These are phyloP conservation scores for Alternaria consortialis DNA, from an alignment of 2,329 filamentous ascomycete species.

Conservation along the genomic window DNA sequence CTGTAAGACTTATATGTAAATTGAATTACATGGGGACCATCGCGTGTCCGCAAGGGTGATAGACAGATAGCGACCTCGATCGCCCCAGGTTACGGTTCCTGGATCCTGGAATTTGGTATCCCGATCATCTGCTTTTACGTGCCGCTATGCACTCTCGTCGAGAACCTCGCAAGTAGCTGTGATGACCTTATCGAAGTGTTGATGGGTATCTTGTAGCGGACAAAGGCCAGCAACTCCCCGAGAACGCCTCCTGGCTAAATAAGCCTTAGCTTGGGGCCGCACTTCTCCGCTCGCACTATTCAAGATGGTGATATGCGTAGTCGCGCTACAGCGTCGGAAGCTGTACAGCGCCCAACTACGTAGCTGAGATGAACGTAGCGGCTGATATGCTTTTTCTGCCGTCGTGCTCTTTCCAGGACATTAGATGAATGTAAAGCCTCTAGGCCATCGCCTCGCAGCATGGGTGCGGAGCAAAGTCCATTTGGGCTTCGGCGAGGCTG, in stretches of 20 bases:
- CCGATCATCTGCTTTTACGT: neutral
- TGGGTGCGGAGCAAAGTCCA: neutral
- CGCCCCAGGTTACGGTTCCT: neutral
- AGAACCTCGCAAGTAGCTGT: neutral
- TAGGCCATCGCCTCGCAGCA: neutral
- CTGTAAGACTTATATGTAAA: neutral
- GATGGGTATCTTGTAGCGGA: neutral
- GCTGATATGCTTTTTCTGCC: conserved; percentile 1
- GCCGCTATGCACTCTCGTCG: neutral
- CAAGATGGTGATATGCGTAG: neutral
- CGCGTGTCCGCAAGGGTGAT: neutral
- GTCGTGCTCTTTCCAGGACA: neutral
- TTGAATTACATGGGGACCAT: conserved; percentile 7
- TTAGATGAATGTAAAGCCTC: neutral
- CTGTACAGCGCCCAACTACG: neutral
- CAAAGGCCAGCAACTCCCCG: neutral
- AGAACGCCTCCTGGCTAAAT: conserved; percentile 3
- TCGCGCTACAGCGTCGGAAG: neutral
- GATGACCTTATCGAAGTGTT: neutral
- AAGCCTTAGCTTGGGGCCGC: neutral
- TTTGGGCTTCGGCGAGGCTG: conserved; percentile 3
- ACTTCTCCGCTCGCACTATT: neutral
- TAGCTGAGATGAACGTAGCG: neutral
- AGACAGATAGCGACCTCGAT: neutral
- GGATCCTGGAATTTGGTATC: conserved; percentile 5